phyloP scores from a whole-genome alignment of 1,139 yeast species.

The Debaryomyces sp. region DNA sequence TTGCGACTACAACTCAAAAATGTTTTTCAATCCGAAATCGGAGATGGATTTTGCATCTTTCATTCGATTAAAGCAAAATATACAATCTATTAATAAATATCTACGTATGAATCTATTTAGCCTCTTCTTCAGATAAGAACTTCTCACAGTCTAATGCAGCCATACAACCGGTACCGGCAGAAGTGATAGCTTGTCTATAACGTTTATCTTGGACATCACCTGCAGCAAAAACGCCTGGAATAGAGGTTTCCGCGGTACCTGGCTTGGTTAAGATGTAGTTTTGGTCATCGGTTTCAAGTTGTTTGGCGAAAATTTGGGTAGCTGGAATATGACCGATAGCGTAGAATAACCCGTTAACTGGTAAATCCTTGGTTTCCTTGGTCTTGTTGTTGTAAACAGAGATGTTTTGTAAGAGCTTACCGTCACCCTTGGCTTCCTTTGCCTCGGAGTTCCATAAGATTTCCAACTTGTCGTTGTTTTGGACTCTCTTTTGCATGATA shows the following conservation, averaged over 20 bases:
- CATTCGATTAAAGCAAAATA: not conserved
- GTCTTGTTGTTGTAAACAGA: slow-evolving; percentile 72
- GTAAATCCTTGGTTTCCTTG: slow-evolving; percentile 65
- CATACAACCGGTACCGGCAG: slow-evolving; percentile 99
- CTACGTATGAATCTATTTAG: slow-evolving; percentile 4
- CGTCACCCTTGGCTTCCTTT: slow-evolving; percentile 89
- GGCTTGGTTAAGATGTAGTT: slow-evolving; percentile 90
- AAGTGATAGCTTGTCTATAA: slow-evolving; percentile 98
- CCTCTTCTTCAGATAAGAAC: slow-evolving; percentile 71
- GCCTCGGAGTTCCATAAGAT: slow-evolving; percentile 86
- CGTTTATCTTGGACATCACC: slow-evolving; percentile 98
- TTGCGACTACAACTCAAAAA: not conserved
- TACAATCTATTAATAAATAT: slow-evolving; percentile 2
- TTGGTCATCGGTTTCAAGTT: slow-evolving; percentile 79
- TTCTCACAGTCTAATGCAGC: slow-evolving; percentile 97
- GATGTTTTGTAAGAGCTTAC: slow-evolving; percentile 66
- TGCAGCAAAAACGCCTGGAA: slow-evolving; percentile 94
- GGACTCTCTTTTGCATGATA: slow-evolving; percentile 93
- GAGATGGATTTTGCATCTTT: not conserved
- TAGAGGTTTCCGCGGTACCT: slow-evolving; percentile 85
- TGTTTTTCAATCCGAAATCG: not conserved
- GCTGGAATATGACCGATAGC: slow-evolving; percentile 99
- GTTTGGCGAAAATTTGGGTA: slow-evolving; percentile 71
- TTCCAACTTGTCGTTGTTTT: slow-evolving; percentile 84
- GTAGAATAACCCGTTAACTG: slow-evolving; percentile 91